Evolutionary conservation across 1,284 basidiomycete genomes (phyloP).

Genomic region (Apiotrichum veenhuisii): DNA sequence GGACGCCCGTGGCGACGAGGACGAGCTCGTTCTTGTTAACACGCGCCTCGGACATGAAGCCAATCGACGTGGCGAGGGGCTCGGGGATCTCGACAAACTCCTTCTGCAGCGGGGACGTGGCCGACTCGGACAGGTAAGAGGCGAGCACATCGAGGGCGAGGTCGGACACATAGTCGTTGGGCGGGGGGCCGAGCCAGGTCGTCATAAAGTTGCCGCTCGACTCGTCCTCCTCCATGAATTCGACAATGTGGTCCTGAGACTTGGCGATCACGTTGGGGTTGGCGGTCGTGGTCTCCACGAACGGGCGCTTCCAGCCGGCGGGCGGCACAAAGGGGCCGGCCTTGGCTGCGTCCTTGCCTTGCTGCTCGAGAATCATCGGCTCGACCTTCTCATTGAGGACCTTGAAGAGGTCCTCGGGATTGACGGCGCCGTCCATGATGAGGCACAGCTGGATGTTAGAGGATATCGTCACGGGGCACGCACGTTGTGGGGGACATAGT

Average conservation of each 20-base stretch:
- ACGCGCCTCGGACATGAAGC: conserved; percentile 74
- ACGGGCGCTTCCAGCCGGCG: conserved; percentile 85
- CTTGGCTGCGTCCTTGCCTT: conserved; percentile 3
- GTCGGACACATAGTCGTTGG: conserved; percentile 68
- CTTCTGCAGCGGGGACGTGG: conserved; percentile 86
- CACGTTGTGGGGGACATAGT: conserved; percentile 94
- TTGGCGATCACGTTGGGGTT: conserved; percentile 58
- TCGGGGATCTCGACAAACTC: conserved; percentile 89
- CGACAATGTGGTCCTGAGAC: conserved; percentile 61
- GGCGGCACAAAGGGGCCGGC: conserved; percentile 56
- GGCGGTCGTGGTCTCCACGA: conserved; percentile 80
- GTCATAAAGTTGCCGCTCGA: conserved; percentile 83
- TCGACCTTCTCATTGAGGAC: conserved; percentile 79
- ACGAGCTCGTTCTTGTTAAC: conserved; percentile 70
- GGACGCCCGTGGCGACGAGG: conserved; percentile 79
- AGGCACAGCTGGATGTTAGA: conserved; percentile 41
- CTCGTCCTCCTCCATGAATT: conserved; percentile 99
- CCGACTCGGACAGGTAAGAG: conserved; percentile 84
- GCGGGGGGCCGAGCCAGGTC: conserved; percentile 72
- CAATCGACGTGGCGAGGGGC: conserved; percentile 83
- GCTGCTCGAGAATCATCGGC: conserved; percentile 60
- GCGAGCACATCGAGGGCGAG: conserved; percentile 81
- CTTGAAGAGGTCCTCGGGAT: conserved; percentile 55
- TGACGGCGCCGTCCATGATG: conserved; percentile 54
- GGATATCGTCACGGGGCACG: conserved; percentile 46